Evolutionary conservation across 106 monocot genomes (phyloP), one percentile per base, ranked within the genome.

Genomic region (Dendrobium huoshanense): DNA sequence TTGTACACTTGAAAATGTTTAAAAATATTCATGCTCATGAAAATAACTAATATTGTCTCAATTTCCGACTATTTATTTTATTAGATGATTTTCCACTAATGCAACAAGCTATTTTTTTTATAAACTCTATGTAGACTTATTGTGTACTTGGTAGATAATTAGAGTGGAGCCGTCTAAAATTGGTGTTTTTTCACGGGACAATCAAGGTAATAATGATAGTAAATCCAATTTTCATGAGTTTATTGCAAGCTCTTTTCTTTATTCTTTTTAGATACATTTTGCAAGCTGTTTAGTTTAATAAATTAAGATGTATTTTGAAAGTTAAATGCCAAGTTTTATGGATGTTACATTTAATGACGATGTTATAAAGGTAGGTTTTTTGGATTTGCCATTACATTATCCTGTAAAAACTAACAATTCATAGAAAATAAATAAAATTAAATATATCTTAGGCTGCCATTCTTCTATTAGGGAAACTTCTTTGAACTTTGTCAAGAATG

Each of bases 111-210:
- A 19, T 7, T 51, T 72, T 9, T 2, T 65, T 27, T n/a, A 48
- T 41, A 58, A 18, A 19, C n/a, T 55, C 41, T 41, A 49, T 56
- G 55, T 75, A 75, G 4, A 75, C 41, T 44, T 43, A 42, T 75
- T 42, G 49, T 55, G 41, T 82, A 19, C 55, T 51, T 9, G 68
- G 25, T 82, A 98, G 97, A 85, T 98, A 40, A 95, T 98, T 80
- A 94, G 98, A 73, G 98, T 95, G 33, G 98, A 94, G 77, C 98
- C 98, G 83, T 89, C 98, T 73, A 94, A 98, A 85, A 91, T 85
- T 67, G 95, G 91, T 82, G 86, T 91, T 7, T 87, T 98, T 75
- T 95, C 92, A 68, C 94, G 95, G 61, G 92, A 88, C 47, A 91
- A 88, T 78, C 89, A 92, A 87, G 97, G 97, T 92, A 70, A 79